Conservation (phyloP, 2,329 filamentous ascomycete species). For the Cladophialophora immunda region DNA sequence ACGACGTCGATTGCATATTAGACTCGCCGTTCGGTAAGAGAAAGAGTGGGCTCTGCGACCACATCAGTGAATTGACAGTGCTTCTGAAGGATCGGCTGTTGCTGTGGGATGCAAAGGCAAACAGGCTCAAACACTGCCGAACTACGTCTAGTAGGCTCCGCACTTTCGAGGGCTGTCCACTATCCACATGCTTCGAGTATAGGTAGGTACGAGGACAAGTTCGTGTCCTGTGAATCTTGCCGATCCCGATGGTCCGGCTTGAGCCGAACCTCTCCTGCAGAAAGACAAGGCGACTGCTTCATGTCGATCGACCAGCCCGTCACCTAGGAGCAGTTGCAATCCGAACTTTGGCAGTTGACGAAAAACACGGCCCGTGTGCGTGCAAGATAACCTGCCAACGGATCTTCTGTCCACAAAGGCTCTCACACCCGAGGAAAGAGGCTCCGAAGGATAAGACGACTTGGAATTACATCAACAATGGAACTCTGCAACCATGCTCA, state of each 20-base stretch:
- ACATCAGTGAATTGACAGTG: neutral
- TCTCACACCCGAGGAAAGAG: neutral
- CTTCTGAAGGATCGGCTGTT: neutral
- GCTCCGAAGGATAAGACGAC: neutral
- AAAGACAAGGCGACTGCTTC: neutral
- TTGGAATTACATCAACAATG: neutral
- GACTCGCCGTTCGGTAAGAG: neutral
- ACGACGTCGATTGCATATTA: neutral
- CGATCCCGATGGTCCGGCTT: constrained; percentile 6
- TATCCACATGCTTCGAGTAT: neutral
- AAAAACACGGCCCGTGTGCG: neutral
- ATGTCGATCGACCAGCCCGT: neutral
- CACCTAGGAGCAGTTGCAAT: neutral
- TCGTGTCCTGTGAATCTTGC: neutral
- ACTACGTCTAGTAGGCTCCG: neutral
- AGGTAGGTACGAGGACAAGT: neutral
- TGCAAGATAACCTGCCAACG: neutral
- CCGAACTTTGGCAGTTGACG: neutral
- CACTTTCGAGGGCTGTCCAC: neutral
- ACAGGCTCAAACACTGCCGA: neutral
- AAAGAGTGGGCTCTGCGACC: neutral
- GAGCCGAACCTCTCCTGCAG: neutral
- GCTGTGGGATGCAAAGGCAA: neutral
- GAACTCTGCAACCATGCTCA: neutral
- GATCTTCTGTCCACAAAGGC: neutral